Evolutionary conservation across 306 rosid species (phyloP), one percentile per base, ranked within the genome.

Genomic region (Ceratonia siliqua): DNA sequence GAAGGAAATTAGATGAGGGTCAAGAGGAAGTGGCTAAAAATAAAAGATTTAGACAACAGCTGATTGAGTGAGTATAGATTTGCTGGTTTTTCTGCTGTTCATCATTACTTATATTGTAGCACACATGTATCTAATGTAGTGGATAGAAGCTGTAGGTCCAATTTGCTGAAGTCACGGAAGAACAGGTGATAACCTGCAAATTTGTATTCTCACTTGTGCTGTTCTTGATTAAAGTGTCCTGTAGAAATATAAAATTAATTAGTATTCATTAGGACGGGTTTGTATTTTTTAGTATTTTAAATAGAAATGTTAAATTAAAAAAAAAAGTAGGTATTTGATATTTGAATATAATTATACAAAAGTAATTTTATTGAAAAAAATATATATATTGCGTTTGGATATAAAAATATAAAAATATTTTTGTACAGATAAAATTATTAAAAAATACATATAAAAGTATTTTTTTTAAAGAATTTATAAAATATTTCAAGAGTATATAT

Each of bases 1-100:
- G 91, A 57, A 86, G 89, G 61, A 89, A 83, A 74, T 52, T 85
- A 55, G 89, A 88, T 49, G 90, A 84, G 24, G 80, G 77, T 65
- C 80, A 76, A 57, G 74, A 74, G 45, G 82, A 81, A 38, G 85
- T 41, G 18, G 52, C 68, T 10, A 73, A 80, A 81, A 49, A 73
- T 18, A 91, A 89, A 82, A 83, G 87, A 80, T 74, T 62, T 22
- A 89, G 77, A 78, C 77, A 84, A 77, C 72, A 76, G 41, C 75
- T 82, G 62, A 79, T 73, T 78, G 80, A 76, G 67, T 81, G 73
- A 86, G 20, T 17, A 36, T 59, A 63, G 20, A 49, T 49, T n/a
- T 27, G 45, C 39, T 33, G 18, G 4, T 39, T 65, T 63, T 32
- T 38, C 53, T 32, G 25, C 30, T 59, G 2, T 28, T 64, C 41